Evolutionary conservation across 2,329 filamentous ascomycete species (phyloP).

Genomic region (Zasmidium citrigriseum): DNA sequence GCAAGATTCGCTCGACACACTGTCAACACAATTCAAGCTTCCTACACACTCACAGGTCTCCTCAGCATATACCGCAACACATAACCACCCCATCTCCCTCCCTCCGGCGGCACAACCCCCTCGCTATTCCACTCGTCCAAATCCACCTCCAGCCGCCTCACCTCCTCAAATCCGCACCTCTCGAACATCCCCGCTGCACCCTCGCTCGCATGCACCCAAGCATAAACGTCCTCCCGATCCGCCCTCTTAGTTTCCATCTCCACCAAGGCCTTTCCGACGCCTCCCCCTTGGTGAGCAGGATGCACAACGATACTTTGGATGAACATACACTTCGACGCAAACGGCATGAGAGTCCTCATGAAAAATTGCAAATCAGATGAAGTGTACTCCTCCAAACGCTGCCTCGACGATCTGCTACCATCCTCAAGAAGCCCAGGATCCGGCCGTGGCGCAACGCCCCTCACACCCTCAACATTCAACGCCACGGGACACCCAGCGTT

Average conservation of each 20-base stretch:
- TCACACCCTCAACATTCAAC: background rate
- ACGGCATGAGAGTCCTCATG: conserved; percentile 5
- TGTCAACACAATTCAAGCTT: too few relatives aligned
- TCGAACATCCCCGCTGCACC: background rate
- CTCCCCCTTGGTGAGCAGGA: conserved; percentile 2
- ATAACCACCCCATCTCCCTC: conserved; percentile 1
- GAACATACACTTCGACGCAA: conserved; percentile 3
- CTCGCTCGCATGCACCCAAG: conserved; percentile 6
- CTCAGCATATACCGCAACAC: conserved; percentile 4
- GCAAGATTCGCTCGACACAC: too few relatives aligned
- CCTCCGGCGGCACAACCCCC: background rate
- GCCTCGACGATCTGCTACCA: background rate
- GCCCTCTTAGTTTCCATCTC: background rate
- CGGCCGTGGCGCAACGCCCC: background rate
- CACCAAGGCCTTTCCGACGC: conserved; percentile 2
- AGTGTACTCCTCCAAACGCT: background rate
- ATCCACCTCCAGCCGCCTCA: conserved; percentile 4
- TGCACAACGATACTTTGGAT: conserved; percentile 3
- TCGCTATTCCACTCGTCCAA: conserved; percentile 3
- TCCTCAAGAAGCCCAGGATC: background rate
- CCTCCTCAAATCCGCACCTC: background rate
- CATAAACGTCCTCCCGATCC: background rate
- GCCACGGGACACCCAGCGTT: too few relatives aligned
- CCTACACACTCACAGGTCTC: background rate
- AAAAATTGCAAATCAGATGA: background rate